Conservation (phyloP, 1,139 yeast species). For the Entelexis sorbosivorans region DNA sequence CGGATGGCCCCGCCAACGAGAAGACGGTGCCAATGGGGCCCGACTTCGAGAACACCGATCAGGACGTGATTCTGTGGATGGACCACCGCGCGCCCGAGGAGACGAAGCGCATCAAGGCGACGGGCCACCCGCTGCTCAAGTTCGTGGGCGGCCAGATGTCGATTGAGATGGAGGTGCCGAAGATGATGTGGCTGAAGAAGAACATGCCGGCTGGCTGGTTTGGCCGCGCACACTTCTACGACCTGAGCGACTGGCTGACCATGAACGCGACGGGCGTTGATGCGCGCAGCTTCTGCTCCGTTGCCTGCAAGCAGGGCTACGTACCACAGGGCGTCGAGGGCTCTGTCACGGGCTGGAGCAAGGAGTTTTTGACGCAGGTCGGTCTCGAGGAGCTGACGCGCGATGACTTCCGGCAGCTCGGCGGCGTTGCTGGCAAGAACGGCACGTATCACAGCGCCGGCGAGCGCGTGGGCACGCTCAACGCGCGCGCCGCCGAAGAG, state of each 20-base stretch:
- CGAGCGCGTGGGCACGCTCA: slow-evolving; percentile 66
- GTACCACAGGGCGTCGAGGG: slow-evolving; percentile 76
- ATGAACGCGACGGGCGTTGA: slow-evolving; percentile 82
- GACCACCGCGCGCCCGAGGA: slow-evolving; percentile 93
- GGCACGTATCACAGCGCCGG: slow-evolving; percentile 80
- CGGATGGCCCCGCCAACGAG: slow-evolving; percentile 42
- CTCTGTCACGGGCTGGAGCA: slow-evolving; percentile 80
- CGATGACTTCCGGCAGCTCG: slow-evolving; percentile 65
- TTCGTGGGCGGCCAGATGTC: slow-evolving; percentile 98
- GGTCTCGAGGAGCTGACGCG: slow-evolving; percentile 68
- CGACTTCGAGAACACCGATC: slow-evolving; percentile 57
- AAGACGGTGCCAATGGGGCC: slow-evolving; percentile 87
- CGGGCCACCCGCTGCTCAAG: slow-evolving; percentile 65
- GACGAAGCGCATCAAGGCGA: slow-evolving; percentile 67
- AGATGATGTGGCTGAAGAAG: slow-evolving; percentile 90
- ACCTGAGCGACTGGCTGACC: slow-evolving; percentile 80
- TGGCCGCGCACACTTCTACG: slow-evolving; percentile 69
- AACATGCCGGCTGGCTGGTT: slow-evolving; percentile 58
- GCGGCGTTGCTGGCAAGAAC: slow-evolving; percentile 67
- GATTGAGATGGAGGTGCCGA: slow-evolving; percentile 95
- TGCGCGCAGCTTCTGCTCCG: slow-evolving; percentile 77
- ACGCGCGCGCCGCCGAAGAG: slow-evolving; percentile 59
- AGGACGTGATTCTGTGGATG: slow-evolving; percentile 92
- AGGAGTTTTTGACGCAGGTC: slow-evolving; percentile 54
- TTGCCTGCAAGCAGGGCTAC: slow-evolving; percentile 91